These are phyloP conservation scores for Vanderwaltozyma yarrowii DNA, from an alignment of 805 yeast species.

Conservation along the genomic window DNA sequence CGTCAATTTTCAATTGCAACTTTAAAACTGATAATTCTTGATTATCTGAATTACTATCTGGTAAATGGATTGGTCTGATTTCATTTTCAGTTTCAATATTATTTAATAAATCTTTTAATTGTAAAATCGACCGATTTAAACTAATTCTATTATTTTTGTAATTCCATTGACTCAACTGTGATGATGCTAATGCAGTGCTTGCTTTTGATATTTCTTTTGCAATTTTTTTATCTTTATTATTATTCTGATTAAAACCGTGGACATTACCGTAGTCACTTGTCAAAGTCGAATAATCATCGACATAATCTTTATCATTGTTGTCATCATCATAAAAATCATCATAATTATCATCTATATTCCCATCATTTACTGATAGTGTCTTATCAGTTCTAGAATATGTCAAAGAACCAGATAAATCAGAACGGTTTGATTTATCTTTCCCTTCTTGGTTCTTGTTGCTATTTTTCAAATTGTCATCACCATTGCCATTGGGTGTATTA, in stretches of 20 bases:
- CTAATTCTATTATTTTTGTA: constrained; percentile 65
- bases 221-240: not conserved
- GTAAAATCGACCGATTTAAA: constrained; percentile 50
- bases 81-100: constrained; percentile 48
- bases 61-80: constrained; percentile 53
- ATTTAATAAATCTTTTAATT: constrained; percentile 40
- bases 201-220: constrained; percentile 4
- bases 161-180: constrained; percentile 56
- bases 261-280: not conserved
- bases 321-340: constrained; percentile 1
- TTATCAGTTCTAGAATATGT: constrained; percentile 6
- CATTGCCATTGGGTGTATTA: not conserved
- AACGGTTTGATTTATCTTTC: not conserved
- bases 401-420: constrained; percentile 1
- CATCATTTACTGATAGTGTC: not conserved
- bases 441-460: not conserved
- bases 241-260: not conserved
- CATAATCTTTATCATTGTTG: not conserved
- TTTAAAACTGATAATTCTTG: constrained; percentile 20
- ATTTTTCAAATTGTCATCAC: too few species aligned
- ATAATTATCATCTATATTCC: constrained; percentile 1
- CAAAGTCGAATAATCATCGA: not conserved
- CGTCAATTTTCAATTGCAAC: constrained; percentile 21
- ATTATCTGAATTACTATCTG: constrained; percentile 32
- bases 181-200: constrained; percentile 16